Base-by-base conservation (phyloP, 1,139 yeast species). In the Saccharomycopsis hybrid region DNA sequence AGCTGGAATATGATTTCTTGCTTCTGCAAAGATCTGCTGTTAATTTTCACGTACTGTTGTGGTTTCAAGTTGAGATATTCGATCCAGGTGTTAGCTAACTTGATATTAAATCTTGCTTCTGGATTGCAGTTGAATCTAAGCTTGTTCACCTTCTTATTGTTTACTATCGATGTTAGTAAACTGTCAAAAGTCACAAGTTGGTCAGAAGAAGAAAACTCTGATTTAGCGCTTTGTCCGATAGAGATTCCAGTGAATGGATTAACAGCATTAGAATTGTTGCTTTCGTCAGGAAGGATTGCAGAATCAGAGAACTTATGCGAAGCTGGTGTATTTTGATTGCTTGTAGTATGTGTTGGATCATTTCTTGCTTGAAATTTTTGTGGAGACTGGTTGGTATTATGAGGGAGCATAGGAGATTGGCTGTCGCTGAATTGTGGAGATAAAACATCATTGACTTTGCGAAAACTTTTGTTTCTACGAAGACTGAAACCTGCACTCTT, bases 1-100 rank as follows among this genome's bases (percentile, higher is more conserved):
- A 52, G 37, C 38, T 52, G 55, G 35, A 43, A 50, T 11, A 52
- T 30, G 18, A 52, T 30, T 41, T 52, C 55, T 38, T 52, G 55
- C 36, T 47, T 50, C 32, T 52, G 55, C 13, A 52, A 37, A 11
- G 49, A 32, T 30, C 39, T 29, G 33, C 42, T 47, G 30, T 32
- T 41, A 9, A 52, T 30, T 24, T 44, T 41, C 11, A 41, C 25
- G 29, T 50, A 52, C 36, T 47, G 44, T 18, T 37, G 38, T 5
- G 50, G 43, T 11, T 25, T 38, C 11, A 52, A 33, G 25, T 35
- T 37, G 31, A 27, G 44, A 39, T 52, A 52, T 31, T 52, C 55
- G 11, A 50, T 31, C 55, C 55, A 52, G 13, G 51, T 37, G 18
- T 27, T 43, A 24, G 55, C 49, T 25, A n/a, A 18, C 25, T 42